A percentile compares a stretch with the other conserved stretches of the same genome.
Conservation (phyloP, 2,329 filamentous ascomycete genomes). For the Pezicula radicicola region DNA sequence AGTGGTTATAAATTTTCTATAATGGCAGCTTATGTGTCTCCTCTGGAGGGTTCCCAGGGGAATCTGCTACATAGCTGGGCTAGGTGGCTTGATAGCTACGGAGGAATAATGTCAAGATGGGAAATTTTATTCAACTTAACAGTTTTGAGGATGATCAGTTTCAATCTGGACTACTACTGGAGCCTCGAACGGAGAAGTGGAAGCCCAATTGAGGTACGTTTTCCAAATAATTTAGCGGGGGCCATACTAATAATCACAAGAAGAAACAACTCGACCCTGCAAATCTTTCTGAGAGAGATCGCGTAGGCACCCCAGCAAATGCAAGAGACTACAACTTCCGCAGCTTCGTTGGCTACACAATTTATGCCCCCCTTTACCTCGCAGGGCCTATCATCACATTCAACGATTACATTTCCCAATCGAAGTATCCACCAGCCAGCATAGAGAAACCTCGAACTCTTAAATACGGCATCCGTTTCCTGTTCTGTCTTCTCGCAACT, state of each 20-base stretch:
- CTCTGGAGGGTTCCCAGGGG: slow-evolving; percentile 7
- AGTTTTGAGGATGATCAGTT: slow-evolving; percentile 87
- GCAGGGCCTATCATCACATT: slow-evolving; percentile 93
- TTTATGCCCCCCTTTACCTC: slow-evolving; percentile 92
- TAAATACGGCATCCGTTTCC: slow-evolving; percentile 80
- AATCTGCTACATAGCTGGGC: slow-evolving; percentile 46
- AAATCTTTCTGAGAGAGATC: slow-evolving; percentile 83
- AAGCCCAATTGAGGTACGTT: slow-evolving; percentile 74
- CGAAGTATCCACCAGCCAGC: slow-evolving; percentile 68
- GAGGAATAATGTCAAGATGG: slow-evolving; percentile 87
- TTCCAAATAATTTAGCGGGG: slow-evolving; percentile 2
- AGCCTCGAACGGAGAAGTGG: slow-evolving; percentile 61
- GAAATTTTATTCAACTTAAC: slow-evolving; percentile 98
- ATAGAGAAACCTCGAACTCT: slow-evolving; percentile 69
- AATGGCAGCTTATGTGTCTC: slow-evolving; percentile 53
- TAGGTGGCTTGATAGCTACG: slow-evolving; percentile 70
- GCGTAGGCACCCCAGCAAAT: slow-evolving; percentile 72
- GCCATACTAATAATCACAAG: slow-evolving; percentile 69
- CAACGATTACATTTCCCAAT: slow-evolving; percentile 94
- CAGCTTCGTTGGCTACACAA: slow-evolving; percentile 84
- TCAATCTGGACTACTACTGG: slow-evolving; percentile 98
- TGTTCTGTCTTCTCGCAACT: slow-evolving; percentile 79
- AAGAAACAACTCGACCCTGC: slow-evolving; percentile 95
- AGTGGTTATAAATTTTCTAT: slow-evolving; percentile 71
- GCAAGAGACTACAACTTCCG: slow-evolving; percentile 71